These are phyloP conservation scores for Abortiporus biennis DNA, from an alignment of 1,284 basidiomycete species.

Conservation along the genomic window DNA sequence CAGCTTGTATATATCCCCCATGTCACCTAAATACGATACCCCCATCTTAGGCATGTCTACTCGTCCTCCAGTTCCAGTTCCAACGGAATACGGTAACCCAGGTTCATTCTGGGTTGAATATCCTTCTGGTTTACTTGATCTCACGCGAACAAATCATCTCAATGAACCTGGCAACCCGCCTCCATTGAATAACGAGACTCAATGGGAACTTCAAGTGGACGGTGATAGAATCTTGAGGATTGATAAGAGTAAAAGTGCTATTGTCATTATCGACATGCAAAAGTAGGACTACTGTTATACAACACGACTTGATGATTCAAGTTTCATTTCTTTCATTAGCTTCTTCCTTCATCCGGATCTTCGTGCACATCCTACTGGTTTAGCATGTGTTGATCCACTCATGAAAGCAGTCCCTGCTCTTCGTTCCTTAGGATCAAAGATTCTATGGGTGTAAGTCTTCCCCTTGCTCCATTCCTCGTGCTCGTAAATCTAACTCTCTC, in stretches of 20 bases:
- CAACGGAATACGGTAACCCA: constrained; percentile 50
- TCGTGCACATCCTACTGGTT: constrained; percentile 46
- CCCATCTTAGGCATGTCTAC: no score
- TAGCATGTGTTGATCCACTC: constrained; percentile 53
- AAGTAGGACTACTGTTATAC: constrained; percentile 39
- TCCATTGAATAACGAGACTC: constrained; percentile 28
- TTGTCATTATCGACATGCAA: constrained; percentile 69
- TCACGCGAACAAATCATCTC: constrained; percentile 44
- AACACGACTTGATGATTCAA: neutral
- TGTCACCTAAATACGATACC: no score
- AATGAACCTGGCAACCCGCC: constrained; percentile 27
- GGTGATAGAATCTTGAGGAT: constrained; percentile 46
- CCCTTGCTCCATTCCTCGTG: neutral
- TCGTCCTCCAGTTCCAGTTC: constrained; percentile 33
- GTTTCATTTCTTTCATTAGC: constrained; percentile 24
- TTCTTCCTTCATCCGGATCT: constrained; percentile 64
- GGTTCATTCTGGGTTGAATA: constrained; percentile 64
- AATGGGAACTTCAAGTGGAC: constrained; percentile 49
- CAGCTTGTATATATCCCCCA: no score
- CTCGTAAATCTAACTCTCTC: neutral
- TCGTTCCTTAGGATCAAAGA: constrained; percentile 48
- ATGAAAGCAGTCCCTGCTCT: constrained; percentile 42
- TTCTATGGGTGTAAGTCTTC: constrained; percentile 56
- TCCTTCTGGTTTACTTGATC: constrained; percentile 54
- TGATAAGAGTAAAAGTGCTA: constrained; percentile 41